Evolutionary conservation across 164 flowering plant genomes (phyloP).

Genomic region (Stephania japonica): DNA sequence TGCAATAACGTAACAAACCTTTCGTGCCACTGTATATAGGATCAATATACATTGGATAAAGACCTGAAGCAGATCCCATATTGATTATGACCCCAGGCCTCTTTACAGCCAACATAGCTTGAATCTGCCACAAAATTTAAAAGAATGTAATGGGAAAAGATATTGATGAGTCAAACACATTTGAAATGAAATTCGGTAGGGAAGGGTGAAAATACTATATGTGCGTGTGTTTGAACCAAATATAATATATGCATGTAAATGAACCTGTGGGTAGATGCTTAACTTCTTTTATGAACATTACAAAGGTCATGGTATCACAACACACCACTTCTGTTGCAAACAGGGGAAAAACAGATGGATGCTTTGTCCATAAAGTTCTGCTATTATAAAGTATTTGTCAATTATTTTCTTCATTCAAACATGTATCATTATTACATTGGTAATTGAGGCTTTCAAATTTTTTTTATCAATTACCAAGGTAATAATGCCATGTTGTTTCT

Average conservation of each 20-base stretch:
- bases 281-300: no score
- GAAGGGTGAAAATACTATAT: background rate
- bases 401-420: no score
- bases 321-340: no score
- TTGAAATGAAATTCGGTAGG: background rate
- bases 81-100: constrained; percentile 86
- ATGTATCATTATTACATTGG: no score
- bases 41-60: constrained; percentile 68
- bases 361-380: no score
- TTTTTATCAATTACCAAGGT: no score
- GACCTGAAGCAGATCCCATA: constrained; percentile 87
- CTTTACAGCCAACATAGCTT: constrained; percentile 45
- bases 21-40: constrained; percentile 78
- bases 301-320: no score
- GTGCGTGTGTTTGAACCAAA: background rate
- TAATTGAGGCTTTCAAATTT: no score
- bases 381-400: no score
- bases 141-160: background rate
- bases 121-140: constrained; percentile 42
- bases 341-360: no score
- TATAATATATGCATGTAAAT: background rate
- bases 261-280: background rate
- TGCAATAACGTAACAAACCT: constrained; percentile 44
- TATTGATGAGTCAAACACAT: background rate
- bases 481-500: no score